phyloP scores from a whole-genome alignment of 805 yeast genomes.

The baker's yeast (Saccharomyces cerevisiae) region DNA sequence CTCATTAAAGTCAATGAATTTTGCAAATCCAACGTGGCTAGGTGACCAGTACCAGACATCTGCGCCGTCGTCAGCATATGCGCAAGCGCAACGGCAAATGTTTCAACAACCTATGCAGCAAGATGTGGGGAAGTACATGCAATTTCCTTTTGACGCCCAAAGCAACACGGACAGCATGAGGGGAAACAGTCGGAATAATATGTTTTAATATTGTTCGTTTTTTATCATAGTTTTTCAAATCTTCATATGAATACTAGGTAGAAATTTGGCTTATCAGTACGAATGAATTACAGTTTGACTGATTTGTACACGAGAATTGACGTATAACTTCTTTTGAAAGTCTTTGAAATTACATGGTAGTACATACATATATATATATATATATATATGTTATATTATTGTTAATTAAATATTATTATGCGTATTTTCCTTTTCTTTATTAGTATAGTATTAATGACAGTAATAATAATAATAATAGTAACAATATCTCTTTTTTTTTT shows the following conservation, averaged over 20 bases:
- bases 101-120: constrained; percentile 1
- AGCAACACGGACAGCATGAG: not conserved
- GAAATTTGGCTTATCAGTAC: no score
- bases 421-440: not conserved
- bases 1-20: not conserved
- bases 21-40: not conserved
- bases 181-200: not conserved
- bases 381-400: constrained; percentile 1
- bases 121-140: not conserved
- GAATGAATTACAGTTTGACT: no score
- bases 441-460: not conserved
- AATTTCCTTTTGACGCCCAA: constrained; percentile 1
- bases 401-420: not conserved
- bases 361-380: constrained; percentile 1
- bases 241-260: no score
- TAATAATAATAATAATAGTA: constrained; percentile 1
- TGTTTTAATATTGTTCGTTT: not conserved
- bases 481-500: constrained; percentile 1
- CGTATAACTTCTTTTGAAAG: constrained; percentile 2
- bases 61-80: not conserved
- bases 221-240: not conserved
- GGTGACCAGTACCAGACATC: not conserved
- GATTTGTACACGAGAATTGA: not conserved
- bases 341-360: not conserved
- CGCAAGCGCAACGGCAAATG: constrained; percentile 1